Conservation (phyloP, 352 stramenopile species). For the Pythium brachiatum region DNA sequence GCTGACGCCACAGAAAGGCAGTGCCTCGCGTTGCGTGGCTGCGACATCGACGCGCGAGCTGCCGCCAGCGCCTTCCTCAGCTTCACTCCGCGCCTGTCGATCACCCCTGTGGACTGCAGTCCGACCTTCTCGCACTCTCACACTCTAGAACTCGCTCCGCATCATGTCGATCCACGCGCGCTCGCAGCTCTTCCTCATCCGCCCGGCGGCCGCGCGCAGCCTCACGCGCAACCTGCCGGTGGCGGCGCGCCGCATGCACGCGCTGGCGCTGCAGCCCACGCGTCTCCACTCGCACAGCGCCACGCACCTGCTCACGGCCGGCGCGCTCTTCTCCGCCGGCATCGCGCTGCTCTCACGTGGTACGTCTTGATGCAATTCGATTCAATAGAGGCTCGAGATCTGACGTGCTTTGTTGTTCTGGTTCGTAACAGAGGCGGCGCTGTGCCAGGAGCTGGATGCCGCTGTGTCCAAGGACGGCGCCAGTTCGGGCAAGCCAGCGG, state of each 20-base stretch:
- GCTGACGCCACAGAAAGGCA: conserved; percentile 21
- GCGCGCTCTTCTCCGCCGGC: conserved; percentile 46
- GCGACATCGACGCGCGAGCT: conserved; percentile 16
- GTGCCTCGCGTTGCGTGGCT: not conserved
- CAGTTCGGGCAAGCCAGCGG: conserved; percentile 10
- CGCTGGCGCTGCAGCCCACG: conserved; percentile 19
- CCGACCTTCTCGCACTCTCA: not conserved
- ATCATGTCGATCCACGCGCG: conserved; percentile 43
- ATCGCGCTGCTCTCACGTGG: conserved; percentile 42
- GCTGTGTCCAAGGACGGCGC: conserved; percentile 29
- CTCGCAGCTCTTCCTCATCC: conserved; percentile 39
- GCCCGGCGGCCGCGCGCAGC: conserved; percentile 16
- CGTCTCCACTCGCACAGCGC: conserved; percentile 4
- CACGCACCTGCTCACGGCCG: conserved; percentile 31
- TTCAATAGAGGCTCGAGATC: too few species aligned
- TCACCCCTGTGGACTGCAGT: not conserved
- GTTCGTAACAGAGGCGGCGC: conserved; percentile 25
- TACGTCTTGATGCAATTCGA: conserved; percentile 7
- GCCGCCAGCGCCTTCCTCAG: not conserved
- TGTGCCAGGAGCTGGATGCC: conserved; percentile 44
- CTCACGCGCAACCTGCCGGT: conserved; percentile 25
- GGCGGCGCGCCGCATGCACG: conserved; percentile 21
- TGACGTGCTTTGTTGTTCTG: not conserved
- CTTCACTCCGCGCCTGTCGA: not conserved
- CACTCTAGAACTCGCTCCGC: not conserved